These are phyloP conservation scores for Penicillium coprophilum DNA, from an alignment of 495 filamentous ascomycete genomes.

Conservation along the genomic window DNA sequence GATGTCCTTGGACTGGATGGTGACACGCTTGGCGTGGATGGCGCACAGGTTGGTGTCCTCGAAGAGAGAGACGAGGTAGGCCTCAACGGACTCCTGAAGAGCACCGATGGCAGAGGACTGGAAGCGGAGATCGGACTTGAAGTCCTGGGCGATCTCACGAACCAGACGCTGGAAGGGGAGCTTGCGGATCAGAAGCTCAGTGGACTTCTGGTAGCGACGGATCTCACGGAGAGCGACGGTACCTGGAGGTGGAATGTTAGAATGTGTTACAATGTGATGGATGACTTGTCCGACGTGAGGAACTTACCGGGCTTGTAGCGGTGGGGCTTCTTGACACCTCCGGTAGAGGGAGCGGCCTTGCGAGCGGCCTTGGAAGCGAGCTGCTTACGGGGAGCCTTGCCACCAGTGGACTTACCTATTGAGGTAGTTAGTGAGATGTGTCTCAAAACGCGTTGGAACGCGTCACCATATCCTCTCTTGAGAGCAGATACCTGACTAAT, in stretches of 20 bases:
- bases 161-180: conserved; percentile 99
- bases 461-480: conserved; percentile 8
- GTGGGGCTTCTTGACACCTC: conserved; percentile 99
- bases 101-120: conserved; percentile 99
- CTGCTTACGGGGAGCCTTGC: conserved; percentile 99
- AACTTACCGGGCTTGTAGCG: conserved; percentile 96
- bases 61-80: conserved; percentile 99
- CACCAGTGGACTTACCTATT: conserved; percentile 92
- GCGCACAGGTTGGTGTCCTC: conserved; percentile 99
- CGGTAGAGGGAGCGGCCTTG: conserved; percentile 73
- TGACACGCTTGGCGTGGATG: conserved; percentile 99
- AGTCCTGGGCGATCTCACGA: conserved; percentile 99
- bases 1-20: conserved; percentile 94
- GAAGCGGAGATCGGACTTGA: conserved; percentile 99
- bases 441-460: conserved; percentile 21
- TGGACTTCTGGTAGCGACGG: conserved; percentile 99
- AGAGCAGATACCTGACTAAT: neutral
- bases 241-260: conserved; percentile 51
- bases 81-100: conserved; percentile 99
- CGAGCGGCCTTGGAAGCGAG: conserved; percentile 84
- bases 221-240: conserved; percentile 99
- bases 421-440: conserved; percentile 41
- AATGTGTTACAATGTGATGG: neutral
- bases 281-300: neutral
- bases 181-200: conserved; percentile 99